Evolutionary conservation across 148 eudicot species (phyloP).

Genomic region (Nyssa sinensis): DNA sequence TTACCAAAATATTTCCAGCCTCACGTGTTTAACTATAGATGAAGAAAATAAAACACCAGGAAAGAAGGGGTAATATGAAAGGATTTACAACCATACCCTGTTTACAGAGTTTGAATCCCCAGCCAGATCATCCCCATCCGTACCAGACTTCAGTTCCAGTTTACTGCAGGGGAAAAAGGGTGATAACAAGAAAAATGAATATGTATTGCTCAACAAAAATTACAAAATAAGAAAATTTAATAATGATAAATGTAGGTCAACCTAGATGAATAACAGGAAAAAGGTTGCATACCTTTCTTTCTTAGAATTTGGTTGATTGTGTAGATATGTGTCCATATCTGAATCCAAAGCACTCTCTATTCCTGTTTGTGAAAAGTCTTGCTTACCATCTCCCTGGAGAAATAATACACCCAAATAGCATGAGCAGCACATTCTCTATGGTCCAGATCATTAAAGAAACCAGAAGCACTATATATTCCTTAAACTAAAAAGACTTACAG

Average conservation of each 20-base stretch:
- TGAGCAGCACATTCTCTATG: neutral
- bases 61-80: neutral
- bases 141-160: neutral
- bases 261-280: no score
- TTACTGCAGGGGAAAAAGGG: neutral
- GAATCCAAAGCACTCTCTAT: slow-evolving; percentile 6
- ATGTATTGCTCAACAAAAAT: neutral
- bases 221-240: no score
- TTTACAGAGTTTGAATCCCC: neutral
- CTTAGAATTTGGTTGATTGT: slow-evolving; percentile 6
- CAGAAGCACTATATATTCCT: neutral
- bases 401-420: neutral
- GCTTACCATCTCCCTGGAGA: slow-evolving; percentile 21
- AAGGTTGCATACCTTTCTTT: slow-evolving; percentile 7
- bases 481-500: slow-evolving; percentile 34
- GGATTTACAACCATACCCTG: slow-evolving; percentile 9
- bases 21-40: no score
- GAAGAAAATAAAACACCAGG: neutral
- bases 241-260: no score
- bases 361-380: slow-evolving; percentile 16
- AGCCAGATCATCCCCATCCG: slow-evolving; percentile 9
- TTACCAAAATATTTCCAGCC: neutral
- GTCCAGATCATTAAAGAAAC: neutral
- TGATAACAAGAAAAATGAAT: neutral
- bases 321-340: neutral